These are phyloP conservation scores for Chrysosporium queenslandicum DNA, from an alignment of 2,329 filamentous ascomycete genomes.

Conservation along the genomic window DNA sequence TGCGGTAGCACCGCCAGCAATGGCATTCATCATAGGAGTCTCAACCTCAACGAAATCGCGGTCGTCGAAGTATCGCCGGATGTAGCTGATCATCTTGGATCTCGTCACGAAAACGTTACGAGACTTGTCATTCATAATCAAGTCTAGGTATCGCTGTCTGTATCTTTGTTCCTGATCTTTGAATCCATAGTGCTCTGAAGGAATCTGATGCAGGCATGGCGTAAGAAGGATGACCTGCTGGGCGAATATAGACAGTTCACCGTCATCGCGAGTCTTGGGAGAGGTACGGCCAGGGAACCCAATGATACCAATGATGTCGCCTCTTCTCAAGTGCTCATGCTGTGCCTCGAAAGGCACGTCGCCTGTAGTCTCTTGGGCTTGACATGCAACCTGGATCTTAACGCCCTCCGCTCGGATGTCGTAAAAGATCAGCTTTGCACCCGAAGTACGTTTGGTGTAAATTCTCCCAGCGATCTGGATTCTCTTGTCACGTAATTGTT, in stretches of 20 bases:
- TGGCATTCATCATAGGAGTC: constrained; percentile 94
- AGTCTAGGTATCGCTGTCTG: constrained; percentile 85
- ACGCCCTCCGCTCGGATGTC: constrained; percentile 66
- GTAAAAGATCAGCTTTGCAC: constrained; percentile 84
- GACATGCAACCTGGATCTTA: constrained; percentile 85
- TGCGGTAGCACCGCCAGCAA: constrained; percentile 89
- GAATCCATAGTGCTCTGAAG: constrained; percentile 79
- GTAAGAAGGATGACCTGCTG: constrained; percentile 75
- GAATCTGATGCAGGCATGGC: constrained; percentile 83
- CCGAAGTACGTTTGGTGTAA: constrained; percentile 74
- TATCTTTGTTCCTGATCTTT: constrained; percentile 90
- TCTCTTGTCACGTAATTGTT: constrained; percentile 63
- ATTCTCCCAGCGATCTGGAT: constrained; percentile 76
- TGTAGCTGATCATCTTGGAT: constrained; percentile 77
- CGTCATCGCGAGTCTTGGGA: constrained; percentile 78
- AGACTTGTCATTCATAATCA: constrained; percentile 90
- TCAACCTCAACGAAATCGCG: constrained; percentile 88
- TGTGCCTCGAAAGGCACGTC: constrained; percentile 69
- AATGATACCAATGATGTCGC: constrained; percentile 83
- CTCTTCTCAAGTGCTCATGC: constrained; percentile 78
- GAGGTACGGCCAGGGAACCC: constrained; percentile 77
- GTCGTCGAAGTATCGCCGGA: constrained; percentile 79
- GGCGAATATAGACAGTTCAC: constrained; percentile 90
- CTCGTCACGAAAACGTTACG: constrained; percentile 76
- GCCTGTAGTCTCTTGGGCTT: constrained; percentile 65